Evolutionary conservation across 805 yeast genomes (phyloP), one percentile per base, ranked within the genome.

Genomic region (Pichia insulana): DNA sequence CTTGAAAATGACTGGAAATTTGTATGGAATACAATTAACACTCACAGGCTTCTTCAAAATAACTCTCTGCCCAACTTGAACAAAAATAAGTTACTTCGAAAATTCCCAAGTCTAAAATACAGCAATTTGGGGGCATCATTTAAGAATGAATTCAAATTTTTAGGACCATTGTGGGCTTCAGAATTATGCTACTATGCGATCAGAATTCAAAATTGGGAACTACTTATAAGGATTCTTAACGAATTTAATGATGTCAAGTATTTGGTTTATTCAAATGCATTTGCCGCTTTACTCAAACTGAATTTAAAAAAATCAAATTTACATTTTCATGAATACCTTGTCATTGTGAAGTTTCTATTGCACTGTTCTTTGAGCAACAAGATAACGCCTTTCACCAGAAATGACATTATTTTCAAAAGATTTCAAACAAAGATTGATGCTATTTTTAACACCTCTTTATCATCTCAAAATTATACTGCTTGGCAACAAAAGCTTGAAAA

Each of bases 361-460:
- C 16, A 42, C 11, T 17, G 33, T 3, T 19, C 38, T 2, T 38
- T 39, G 28, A 9, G 12, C 2, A 18, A 41, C 10, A 18, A 39
- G 13, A 26, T 47, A 10, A 40, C 42, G 4, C 34, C 45, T 2
- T 31, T 26, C 20, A 48, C 40, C 37, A 30, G 41, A 30, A 42
- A 40, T 37, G 44, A 48, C 36, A 7, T 30, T 4, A 10, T 48
- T 9, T 45, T 45, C 31, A 40, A 33, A 41, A 32, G 37, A 8
- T 34, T 42, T 30, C 50, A 48, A 39, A n/a, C 18, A 11, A 45
- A 35, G 19, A 22, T 45, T 37, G 50, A 48, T 16, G 2, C n/a
- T 9, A 19, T 42, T 2, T 34, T 22, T 16, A 30, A 42, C 13
- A 32, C 46, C 7, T 16, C 25, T 4, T 31, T 8, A 30, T 10